A percentile compares a stretch with the other conserved stretches of the same genome.
phyloP scores from a whole-genome alignment of 2,329 filamentous ascomycete genomes.

The Thelonectria discophora region DNA sequence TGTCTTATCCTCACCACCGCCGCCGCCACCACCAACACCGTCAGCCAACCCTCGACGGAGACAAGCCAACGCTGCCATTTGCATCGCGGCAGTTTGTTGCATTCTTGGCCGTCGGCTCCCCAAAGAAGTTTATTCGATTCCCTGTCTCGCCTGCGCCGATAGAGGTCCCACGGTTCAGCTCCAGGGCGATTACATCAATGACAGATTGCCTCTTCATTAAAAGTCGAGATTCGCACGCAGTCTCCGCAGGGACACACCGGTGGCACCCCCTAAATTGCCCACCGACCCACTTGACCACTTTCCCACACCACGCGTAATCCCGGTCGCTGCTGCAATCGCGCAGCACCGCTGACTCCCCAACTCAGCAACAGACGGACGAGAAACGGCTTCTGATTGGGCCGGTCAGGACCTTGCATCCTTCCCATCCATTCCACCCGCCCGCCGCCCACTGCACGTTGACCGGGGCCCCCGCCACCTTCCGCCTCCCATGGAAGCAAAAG shows the following conservation, averaged over 20 bases:
- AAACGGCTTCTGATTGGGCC: conserved; percentile 35
- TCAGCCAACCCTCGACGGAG: not conserved
- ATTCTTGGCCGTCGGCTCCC: not conserved
- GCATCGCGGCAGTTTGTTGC: not conserved
- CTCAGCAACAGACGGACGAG: conserved; percentile 42
- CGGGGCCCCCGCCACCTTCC: conserved; percentile 22
- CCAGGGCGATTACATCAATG: conserved; percentile 17
- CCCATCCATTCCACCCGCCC: conserved; percentile 27
- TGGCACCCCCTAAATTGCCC: conserved; percentile 15
- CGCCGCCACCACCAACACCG: not conserved
- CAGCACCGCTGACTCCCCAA: conserved; percentile 40
- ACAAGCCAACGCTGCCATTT: not conserved
- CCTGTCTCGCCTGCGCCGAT: conserved; percentile 17
- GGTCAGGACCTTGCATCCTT: conserved; percentile 36
- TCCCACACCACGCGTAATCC: conserved; percentile 35
- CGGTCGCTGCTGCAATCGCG: conserved; percentile 27
- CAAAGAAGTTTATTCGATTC: conserved; percentile 2
- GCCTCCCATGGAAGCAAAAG: not conserved
- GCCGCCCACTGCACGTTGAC: conserved; percentile 15
- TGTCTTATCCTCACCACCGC: conserved; percentile 6
- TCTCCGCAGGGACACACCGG: not conserved
- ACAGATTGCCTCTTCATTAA: conserved; percentile 6
- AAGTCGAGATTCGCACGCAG: conserved; percentile 20
- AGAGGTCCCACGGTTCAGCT: conserved; percentile 17
- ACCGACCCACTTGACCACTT: conserved; percentile 8